A percentile compares a stretch with the other conserved stretches of the same genome.
phyloP scores from a whole-genome alignment of 2,329 filamentous ascomycete genomes.

The Apiospora hydei region DNA sequence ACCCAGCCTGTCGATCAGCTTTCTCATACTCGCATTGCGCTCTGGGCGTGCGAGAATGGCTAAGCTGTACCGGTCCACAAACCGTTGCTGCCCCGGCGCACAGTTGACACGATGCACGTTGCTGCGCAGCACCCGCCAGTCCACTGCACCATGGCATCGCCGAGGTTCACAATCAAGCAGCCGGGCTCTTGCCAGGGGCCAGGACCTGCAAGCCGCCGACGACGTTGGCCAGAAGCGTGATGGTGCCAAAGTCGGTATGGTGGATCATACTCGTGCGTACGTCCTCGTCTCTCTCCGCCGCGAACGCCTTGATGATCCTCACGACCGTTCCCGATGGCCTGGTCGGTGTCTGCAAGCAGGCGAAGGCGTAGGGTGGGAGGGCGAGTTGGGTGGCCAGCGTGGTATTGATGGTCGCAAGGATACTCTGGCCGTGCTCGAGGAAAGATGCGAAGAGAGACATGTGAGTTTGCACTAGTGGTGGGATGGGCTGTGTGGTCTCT shows the following conservation, averaged over 20 bases:
- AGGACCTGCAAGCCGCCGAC: constrained; percentile 47
- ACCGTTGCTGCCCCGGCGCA: constrained; percentile 26
- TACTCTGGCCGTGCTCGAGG: no score
- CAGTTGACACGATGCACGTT: no score
- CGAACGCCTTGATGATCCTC: constrained; percentile 32
- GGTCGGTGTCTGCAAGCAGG: constrained; percentile 34
- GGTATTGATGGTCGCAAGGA: no score
- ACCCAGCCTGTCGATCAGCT: background rate
- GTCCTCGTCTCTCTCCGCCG: constrained; percentile 30
- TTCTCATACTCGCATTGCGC: constrained; percentile 31
- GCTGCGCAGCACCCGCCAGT: no score
- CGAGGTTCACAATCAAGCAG: constrained; percentile 26
- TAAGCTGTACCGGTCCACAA: constrained; percentile 33
- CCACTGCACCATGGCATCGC: no score
- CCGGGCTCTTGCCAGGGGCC: constrained; percentile 29
- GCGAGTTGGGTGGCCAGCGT: no score
- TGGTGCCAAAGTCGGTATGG: constrained; percentile 47
- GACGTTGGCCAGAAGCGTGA: constrained; percentile 46
- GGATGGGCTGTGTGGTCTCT: constrained; percentile 30
- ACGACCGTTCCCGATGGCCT: constrained; percentile 37
- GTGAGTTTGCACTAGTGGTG: constrained; percentile 24
- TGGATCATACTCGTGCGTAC: constrained; percentile 38
- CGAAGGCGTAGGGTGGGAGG: constrained; percentile 37
- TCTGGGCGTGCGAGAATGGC: constrained; percentile 30
- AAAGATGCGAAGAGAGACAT: no score